Evolutionary conservation across 495 filamentous ascomycete species (phyloP), one percentile per base, ranked within the genome.

Genomic region (Penicillium lividum): DNA sequence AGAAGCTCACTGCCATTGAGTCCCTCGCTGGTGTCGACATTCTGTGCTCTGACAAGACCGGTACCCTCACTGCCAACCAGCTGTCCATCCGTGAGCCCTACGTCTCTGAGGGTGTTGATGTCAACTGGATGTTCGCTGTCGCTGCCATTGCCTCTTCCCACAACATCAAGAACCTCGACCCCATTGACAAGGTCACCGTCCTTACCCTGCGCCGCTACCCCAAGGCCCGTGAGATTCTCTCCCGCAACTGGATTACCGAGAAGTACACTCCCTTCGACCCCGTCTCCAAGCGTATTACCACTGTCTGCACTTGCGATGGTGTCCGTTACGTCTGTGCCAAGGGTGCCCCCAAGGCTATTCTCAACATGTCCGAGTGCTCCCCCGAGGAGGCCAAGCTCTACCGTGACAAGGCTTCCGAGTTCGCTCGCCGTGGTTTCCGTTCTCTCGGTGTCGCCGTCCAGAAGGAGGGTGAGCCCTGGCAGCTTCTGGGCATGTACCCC

Each of bases 61-160:
- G 91, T 87, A 95, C 77, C 43, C 82, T 90, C 64, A 89, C 87
- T 62, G 87, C 87, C 59, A 90, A 90, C 76, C 86, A 90, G 74
- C 80, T 90, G 9, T 83, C 80, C 67, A 90, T 89, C 69, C 86
- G 87, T 73, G 87, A 89, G 69, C 86, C 86, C 52, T 90, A 86
- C 75, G 85, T 88, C 69, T 81, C 85, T 57, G 86, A 89, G 75
- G 87, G 86, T 71, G 82, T 88, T 64, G 86, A 89, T 77, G 83
- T 89, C 73, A 86, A 89, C 77, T 90, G 86, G 86, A 88, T 89
- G 86, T 88, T 90, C 86, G 86, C 86, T 58, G 85, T 88, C 58
- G 86, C 87, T 49, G 87, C 86, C 59, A 82, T 90, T 53, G 87
- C 87, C 57, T 90, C 87, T 45, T 89, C 86, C 57, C 86, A 90